Percentiles rank a stretch among this genome's conserved stretches.
Evolutionary conservation across 176 grass and related monocot species (phyloP).

Genomic region (Avena atlantica): DNA sequence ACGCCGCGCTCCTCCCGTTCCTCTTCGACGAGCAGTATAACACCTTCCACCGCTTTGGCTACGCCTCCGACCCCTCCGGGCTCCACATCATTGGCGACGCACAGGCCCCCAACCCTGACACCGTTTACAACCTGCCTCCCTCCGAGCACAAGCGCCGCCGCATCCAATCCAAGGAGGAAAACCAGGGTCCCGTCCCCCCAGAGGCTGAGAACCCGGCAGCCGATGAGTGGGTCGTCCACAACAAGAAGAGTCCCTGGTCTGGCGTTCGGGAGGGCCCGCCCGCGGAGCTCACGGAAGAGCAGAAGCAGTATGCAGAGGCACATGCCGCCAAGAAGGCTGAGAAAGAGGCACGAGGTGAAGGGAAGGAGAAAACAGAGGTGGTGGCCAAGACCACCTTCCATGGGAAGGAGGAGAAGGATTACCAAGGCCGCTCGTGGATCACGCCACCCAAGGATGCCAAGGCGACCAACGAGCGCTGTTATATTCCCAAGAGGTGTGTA

Average conservation of each 20-base stretch:
- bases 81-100: constrained; percentile 81
- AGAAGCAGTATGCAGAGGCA: constrained; percentile 87
- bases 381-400: constrained; percentile 92
- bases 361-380: constrained; percentile 64
- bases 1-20: constrained; percentile 83
- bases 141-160: constrained; percentile 96
- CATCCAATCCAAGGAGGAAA: constrained; percentile 61
- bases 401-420: constrained; percentile 92
- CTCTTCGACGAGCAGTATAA: constrained; percentile 99
- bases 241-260: constrained; percentile 91
- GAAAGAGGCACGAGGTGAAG: constrained; percentile 85
- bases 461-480: constrained; percentile 76
- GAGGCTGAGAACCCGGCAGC: constrained; percentile 71
- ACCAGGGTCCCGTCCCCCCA: constrained; percentile 35
- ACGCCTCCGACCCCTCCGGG: constrained; percentile 85
- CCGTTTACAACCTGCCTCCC: constrained; percentile 88
- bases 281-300: constrained; percentile 90
- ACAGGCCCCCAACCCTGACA: constrained; percentile 56
- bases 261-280: constrained; percentile 71
- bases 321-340: constrained; percentile 96
- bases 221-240: constrained; percentile 89
- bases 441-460: constrained; percentile 95
- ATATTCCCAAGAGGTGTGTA: constrained; percentile 96
- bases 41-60: constrained; percentile 93
- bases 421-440: constrained; percentile 97